Evolutionary conservation across 2,329 filamentous ascomycete genomes (phyloP).

Genomic region (Colletotrichum sp.): DNA sequence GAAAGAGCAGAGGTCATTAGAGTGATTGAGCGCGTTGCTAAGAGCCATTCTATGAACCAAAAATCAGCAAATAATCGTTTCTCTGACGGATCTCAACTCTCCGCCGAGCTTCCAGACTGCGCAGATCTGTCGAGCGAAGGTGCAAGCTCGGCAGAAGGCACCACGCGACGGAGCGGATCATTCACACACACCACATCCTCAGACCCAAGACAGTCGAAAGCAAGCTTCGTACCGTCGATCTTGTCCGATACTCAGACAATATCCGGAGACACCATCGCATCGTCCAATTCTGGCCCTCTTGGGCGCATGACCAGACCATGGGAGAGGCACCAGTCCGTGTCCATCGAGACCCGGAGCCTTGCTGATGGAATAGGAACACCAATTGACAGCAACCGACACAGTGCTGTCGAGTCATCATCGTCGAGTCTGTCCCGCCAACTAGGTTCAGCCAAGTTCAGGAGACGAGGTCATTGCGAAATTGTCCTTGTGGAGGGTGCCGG

Average conservation of each 20-base stretch:
- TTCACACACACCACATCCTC: slow-evolving; percentile 50
- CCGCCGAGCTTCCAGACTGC: slow-evolving; percentile 51
- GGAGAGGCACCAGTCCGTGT: slow-evolving; percentile 59
- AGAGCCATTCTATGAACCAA: slow-evolving; percentile 59
- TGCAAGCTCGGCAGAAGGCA: slow-evolving; percentile 61
- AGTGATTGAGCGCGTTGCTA: slow-evolving; percentile 79
- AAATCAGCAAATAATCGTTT: slow-evolving; percentile 49
- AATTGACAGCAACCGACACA: slow-evolving; percentile 47
- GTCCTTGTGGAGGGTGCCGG: slow-evolving; percentile 65
- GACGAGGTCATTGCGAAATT: slow-evolving; percentile 68
- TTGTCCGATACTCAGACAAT: slow-evolving; percentile 44
- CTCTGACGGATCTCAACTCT: slow-evolving; percentile 60
- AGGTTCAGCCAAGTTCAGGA: slow-evolving; percentile 62
- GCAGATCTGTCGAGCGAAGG: slow-evolving; percentile 65
- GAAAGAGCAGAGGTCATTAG: slow-evolving; percentile 74
- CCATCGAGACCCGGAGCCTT: slow-evolving; percentile 52
- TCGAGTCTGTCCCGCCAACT: slow-evolving; percentile 60
- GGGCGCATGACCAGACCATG: slow-evolving; percentile 48
- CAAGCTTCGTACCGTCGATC: slow-evolving; percentile 44
- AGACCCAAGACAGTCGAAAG: slow-evolving; percentile 44
- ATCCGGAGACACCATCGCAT: slow-evolving; percentile 53
- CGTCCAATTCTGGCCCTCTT: slow-evolving; percentile 44
- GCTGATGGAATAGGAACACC: slow-evolving; percentile 44
- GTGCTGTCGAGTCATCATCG: slow-evolving; percentile 49
- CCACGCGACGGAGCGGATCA: slow-evolving; percentile 53